A percentile compares a stretch with the other conserved stretches of the same genome.
These are phyloP conservation scores for Fagopyrum esculentum DNA, from an alignment of 148 eudicot species.

Conservation along the genomic window DNA sequence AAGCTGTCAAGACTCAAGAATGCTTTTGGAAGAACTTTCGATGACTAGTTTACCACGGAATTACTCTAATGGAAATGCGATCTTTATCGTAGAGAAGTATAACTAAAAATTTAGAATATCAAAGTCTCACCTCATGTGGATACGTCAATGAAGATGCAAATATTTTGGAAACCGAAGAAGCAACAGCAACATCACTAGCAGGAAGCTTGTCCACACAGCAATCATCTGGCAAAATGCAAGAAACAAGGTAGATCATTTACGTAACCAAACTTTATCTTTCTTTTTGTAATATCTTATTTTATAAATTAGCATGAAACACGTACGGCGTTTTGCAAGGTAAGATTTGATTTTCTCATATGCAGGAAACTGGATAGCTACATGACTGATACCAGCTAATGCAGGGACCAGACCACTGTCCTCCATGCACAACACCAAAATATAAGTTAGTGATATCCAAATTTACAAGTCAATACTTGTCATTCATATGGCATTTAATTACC, in stretches of 20 bases:
- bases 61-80: not conserved
- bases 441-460: not conserved
- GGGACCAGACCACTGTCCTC: conserved; percentile 83
- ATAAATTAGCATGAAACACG: not conserved
- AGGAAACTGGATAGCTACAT: conserved; percentile 95
- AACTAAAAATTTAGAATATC: not conserved
- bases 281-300: not conserved
- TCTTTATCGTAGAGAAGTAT: not conserved
- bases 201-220: conserved; percentile 48
- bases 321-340: conserved; percentile 74
- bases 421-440: conserved; percentile 14
- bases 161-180: conserved; percentile 93
- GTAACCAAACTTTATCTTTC: conserved; percentile 1
- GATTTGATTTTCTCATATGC: conserved; percentile 74
- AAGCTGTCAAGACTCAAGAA: not conserved
- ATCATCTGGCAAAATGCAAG: conserved; percentile 1
- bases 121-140: conserved; percentile 83
- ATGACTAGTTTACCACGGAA: not conserved
- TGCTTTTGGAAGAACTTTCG: not conserved
- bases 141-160: conserved; percentile 94
- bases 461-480: not conserved
- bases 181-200: conserved; percentile 78
- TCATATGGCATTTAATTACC: conserved; percentile 33
- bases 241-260: not conserved
- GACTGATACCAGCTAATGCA: conserved; percentile 91